A percentile compares a stretch with the other conserved stretches of the same genome.
phyloP scores from a whole-genome alignment of 2,329 filamentous ascomycete species.

The Cladosporium sp. region DNA sequence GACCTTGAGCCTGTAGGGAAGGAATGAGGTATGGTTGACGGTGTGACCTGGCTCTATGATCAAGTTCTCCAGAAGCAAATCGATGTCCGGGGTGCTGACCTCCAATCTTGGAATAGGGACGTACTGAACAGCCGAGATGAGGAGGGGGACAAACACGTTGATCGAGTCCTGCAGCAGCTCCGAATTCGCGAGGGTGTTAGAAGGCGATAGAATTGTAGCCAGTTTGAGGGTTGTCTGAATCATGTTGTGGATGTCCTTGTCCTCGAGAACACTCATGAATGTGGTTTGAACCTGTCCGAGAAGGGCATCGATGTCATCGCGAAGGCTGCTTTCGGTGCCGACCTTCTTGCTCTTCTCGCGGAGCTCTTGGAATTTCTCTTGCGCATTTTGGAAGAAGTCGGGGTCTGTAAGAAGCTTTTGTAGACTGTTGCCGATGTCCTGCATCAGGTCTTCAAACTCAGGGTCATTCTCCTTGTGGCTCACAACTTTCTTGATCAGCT shows the following conservation, averaged over 20 bases:
- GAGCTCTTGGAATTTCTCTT: constrained; percentile 63
- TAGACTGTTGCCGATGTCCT: constrained; percentile 69
- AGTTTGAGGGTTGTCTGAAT: constrained; percentile 67
- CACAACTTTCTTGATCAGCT: constrained; percentile 68
- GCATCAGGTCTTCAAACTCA: constrained; percentile 76
- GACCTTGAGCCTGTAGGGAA: constrained; percentile 79
- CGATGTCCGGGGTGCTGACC: constrained; percentile 76
- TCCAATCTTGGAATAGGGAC: constrained; percentile 90
- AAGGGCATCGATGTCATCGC: constrained; percentile 71
- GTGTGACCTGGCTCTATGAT: constrained; percentile 85
- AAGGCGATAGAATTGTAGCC: constrained; percentile 67
- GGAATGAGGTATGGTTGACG: constrained; percentile 81
- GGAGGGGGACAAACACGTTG: constrained; percentile 76
- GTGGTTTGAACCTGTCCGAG: constrained; percentile 69
- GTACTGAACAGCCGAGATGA: constrained; percentile 78
- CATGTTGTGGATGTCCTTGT: constrained; percentile 71
- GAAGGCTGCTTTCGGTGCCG: constrained; percentile 65
- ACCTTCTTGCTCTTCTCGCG: constrained; percentile 58
- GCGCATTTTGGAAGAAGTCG: constrained; percentile 75
- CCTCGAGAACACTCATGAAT: constrained; percentile 66
- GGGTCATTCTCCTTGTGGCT: constrained; percentile 74
- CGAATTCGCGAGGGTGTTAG: constrained; percentile 63
- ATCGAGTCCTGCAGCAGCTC: constrained; percentile 74
- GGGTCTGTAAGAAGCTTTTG: constrained; percentile 84
- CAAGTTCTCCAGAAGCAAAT: constrained; percentile 85